These are phyloP conservation scores for Cordyceps cateniannulata DNA, from an alignment of 2,329 filamentous ascomycete species.

Conservation along the genomic window DNA sequence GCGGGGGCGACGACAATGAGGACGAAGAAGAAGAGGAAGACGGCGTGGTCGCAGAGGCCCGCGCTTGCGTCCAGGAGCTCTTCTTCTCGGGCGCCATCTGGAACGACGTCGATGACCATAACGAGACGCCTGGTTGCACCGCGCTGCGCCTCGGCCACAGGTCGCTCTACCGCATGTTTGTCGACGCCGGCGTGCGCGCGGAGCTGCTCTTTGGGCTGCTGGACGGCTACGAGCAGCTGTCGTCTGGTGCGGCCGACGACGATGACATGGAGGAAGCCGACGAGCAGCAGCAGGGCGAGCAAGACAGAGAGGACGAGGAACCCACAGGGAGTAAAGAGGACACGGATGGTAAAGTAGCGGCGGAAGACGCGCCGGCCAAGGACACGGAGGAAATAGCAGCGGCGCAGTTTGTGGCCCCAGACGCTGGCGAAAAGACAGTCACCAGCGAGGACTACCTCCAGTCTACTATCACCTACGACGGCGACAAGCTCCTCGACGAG, in stretches of 20 bases:
- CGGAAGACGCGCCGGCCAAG: neutral
- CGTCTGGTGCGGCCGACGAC: slow-evolving; percentile 46
- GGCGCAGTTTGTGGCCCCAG: slow-evolving; percentile 27
- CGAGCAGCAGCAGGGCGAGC: slow-evolving; percentile 20
- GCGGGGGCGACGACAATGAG: slow-evolving; percentile 15
- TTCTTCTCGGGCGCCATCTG: slow-evolving; percentile 89
- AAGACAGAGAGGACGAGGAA: slow-evolving; percentile 6
- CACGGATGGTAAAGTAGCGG: neutral
- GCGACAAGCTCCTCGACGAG: slow-evolving; percentile 64
- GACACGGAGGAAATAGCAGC: slow-evolving; percentile 19
- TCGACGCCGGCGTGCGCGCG: slow-evolving; percentile 84
- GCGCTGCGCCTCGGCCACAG: slow-evolving; percentile 63
- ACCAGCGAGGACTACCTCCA: slow-evolving; percentile 63
- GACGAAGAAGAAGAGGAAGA: slow-evolving; percentile 29
- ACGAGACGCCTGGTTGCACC: slow-evolving; percentile 88
- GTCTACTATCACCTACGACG: slow-evolving; percentile 57
- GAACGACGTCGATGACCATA: slow-evolving; percentile 84
- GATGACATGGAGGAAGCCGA: slow-evolving; percentile 31
- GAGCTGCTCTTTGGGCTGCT: slow-evolving; percentile 80
- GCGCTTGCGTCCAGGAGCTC: slow-evolving; percentile 65
- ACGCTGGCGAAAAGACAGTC: slow-evolving; percentile 39
- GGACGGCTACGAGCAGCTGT: slow-evolving; percentile 72
- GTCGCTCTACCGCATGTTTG: slow-evolving; percentile 72
- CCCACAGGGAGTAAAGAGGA: neutral
- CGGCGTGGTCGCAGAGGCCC: slow-evolving; percentile 50